Evolutionary conservation across 495 filamentous ascomycete genomes (phyloP), one percentile per base, ranked within the genome.

Genomic region (Bacidia rubella): DNA sequence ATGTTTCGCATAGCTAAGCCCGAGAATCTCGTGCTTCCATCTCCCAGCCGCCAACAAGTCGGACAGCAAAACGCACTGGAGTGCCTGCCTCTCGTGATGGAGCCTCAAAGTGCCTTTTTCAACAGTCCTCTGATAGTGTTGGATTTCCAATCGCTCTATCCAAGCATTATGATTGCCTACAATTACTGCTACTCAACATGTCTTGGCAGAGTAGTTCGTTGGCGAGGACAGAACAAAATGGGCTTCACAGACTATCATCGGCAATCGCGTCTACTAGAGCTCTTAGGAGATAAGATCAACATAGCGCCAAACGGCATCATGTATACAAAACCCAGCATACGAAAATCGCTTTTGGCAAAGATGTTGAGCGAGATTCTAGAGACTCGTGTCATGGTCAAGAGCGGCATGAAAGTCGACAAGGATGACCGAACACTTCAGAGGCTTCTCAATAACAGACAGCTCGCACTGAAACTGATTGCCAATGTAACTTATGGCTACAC

Each of bases 151-250:
- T 92, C 86, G 24, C 72, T 98, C 22, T 98, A 98, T 61, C 92
- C 92, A 2, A 95, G 88, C 61, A 81, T 97, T 45, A 97, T 98
- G 89, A 96, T 98, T 59, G 92, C 92, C 0, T 96, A 98, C 68
- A 98, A 98, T 63, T 95, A 96, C 67, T 98, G 92, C 70, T 98
- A 98, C 65, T 97, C 92, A 0, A 98, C 92, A 0, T 98, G 87
- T 57, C 76, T 98, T 7, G 92, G 92, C 2, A 79, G 92, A 45
- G 79, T 90, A 26, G 75, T 80, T 21, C 76, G 76, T 59, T 95
- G 90, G 92, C 78, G 87, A 23, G 89, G 89, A 15, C 80, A 78
- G 45, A 90, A 92, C 68, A 98, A 98, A 67, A 86, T 98, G 83
- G 92, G 92, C 0, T 94, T 98, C 60, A 74, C 78, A 38, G 81